Percentiles rank a stretch among this genome's conserved stretches.
These are phyloP conservation scores for Eucalyptus fibrosa DNA, from an alignment of 345 rosid species.

Conservation along the genomic window DNA sequence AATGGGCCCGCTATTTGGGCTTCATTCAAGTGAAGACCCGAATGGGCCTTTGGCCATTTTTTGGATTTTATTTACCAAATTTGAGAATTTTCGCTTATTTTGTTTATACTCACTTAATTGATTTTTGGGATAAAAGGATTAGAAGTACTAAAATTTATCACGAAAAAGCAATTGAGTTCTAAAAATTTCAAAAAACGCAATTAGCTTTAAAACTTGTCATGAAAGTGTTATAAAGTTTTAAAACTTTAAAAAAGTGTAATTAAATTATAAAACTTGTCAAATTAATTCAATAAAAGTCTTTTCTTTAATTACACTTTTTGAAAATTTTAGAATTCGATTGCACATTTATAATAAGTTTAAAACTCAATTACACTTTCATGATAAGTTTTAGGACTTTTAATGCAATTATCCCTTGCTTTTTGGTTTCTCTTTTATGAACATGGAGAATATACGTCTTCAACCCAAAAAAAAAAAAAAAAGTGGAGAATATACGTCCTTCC, in stretches of 20 bases:
- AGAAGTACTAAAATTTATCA: too few species aligned
- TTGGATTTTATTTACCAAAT: background rate
- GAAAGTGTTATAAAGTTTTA: fast-evolving
- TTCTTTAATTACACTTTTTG: too few species aligned
- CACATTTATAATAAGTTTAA: fast-evolving
- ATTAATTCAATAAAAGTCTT: too few species aligned
- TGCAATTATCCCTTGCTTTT: fast-evolving
- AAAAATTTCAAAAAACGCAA: fast-evolving
- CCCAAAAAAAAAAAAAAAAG: too few species aligned
- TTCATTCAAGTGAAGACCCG: background rate
- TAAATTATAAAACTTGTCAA: fast-evolving
- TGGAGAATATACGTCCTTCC: fast-evolving
- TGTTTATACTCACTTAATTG: background rate
- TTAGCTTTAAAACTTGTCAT: fast-evolving
- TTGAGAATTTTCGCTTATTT: background rate
- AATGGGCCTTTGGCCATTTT: background rate
- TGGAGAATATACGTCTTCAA: too few species aligned
- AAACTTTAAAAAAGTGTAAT: too few species aligned
- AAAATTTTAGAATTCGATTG: fast-evolving
- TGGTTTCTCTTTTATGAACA: background rate
- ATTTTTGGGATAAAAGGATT: too few species aligned
- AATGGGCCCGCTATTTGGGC: background rate
- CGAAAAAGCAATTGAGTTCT: too few species aligned
- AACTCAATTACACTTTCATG: fast-evolving
- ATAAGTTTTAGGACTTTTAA: too few species aligned